A percentile compares a stretch with the other conserved stretches of the same genome.
These are phyloP conservation scores for Euphorbia peplus DNA, from an alignment of 345 rosid genomes.

Conservation along the genomic window DNA sequence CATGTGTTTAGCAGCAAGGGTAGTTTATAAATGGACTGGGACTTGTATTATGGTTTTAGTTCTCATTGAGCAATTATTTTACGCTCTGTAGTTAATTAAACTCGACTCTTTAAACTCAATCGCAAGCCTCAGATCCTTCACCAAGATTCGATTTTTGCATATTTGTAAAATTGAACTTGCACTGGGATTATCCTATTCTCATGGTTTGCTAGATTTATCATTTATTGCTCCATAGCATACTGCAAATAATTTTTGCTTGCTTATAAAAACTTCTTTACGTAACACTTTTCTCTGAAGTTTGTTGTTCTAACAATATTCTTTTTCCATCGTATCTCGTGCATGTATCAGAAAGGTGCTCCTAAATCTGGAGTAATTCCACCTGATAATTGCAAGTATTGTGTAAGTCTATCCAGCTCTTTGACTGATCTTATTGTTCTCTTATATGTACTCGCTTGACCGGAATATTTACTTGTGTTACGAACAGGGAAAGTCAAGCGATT, in stretches of 20 bases:
- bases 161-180: not conserved
- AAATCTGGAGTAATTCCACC: constrained; percentile 31
- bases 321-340: constrained; percentile 20
- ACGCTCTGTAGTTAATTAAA: not conserved
- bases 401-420: constrained; percentile 39
- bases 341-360: constrained; percentile 35
- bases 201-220: not conserved
- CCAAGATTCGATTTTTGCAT: too few relatives aligned
- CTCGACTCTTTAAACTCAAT: not conserved
- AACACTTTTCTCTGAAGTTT: not conserved
- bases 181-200: not conserved
- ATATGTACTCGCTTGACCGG: not conserved
- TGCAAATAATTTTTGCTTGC: constrained; percentile 1
- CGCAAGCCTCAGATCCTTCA: not conserved
- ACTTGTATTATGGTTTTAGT: too few relatives aligned
- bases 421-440: constrained; percentile 8
- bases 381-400: constrained; percentile 73
- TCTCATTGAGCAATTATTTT: not conserved
- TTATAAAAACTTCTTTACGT: not conserved
- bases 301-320: constrained; percentile 9
- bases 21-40: too few relatives aligned
- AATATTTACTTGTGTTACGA: constrained; percentile 13
- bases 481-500: constrained; percentile 37
- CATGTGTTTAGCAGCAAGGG: too few relatives aligned
- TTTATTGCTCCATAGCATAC: not conserved